Evolutionary conservation across 139 green algal genomes (phyloP).

Genomic region (Volvox reticuliferus): DNA sequence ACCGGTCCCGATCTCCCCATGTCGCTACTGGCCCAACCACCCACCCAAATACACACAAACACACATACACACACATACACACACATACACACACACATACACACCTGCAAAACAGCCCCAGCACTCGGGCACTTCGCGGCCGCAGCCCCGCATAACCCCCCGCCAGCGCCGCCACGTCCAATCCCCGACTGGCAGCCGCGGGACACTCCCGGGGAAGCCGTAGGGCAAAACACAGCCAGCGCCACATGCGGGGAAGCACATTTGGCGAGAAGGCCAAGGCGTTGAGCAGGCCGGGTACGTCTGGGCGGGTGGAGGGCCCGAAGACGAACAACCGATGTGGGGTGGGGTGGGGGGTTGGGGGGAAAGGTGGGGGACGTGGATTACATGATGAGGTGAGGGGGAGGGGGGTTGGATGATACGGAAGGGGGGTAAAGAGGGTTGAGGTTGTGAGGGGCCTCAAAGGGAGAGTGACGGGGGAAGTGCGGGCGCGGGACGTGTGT

Average conservation of each 20-base stretch:
- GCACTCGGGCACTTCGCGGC: constrained; percentile 38
- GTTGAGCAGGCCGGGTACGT: constrained; percentile 63
- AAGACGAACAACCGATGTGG: not conserved
- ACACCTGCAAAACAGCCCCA: constrained; percentile 79
- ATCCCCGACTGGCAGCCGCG: constrained; percentile 49
- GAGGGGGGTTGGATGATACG: not conserved
- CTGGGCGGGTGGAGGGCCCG: not conserved
- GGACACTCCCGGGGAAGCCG: constrained; percentile 74
- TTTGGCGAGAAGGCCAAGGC: constrained; percentile 69
- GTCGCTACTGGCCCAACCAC: not conserved
- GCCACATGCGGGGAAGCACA: constrained; percentile 56
- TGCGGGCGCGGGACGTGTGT: too few relatives aligned
- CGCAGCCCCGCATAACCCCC: constrained; percentile 47
- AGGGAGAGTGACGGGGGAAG: not conserved
- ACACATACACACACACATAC: not conserved
- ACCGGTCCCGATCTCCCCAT: not conserved
- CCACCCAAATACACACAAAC: not conserved
- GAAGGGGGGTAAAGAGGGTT: not conserved
- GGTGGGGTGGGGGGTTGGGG: not conserved
- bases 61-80: constrained; percentile 31
- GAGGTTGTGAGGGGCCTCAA: not conserved
- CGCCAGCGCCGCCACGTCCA: constrained; percentile 61
- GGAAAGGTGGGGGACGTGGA: not conserved
- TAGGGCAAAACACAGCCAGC: constrained; percentile 62
- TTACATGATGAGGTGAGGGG: not conserved